Base-by-base conservation (phyloP, 2,329 filamentous ascomycete species). In the Claviceps humidiphila region DNA sequence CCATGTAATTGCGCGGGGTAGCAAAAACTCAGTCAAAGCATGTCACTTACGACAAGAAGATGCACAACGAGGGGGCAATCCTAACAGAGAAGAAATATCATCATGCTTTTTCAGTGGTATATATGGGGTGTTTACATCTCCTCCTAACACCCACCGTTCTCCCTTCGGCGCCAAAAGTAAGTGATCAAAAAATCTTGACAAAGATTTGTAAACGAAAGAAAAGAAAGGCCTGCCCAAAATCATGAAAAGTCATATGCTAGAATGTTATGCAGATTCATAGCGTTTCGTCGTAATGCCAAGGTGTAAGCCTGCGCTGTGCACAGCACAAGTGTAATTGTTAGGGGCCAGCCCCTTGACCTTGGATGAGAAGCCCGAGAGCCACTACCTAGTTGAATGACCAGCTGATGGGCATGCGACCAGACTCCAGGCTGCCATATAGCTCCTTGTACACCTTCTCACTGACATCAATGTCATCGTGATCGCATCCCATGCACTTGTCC, bases 401-500 rank as follows among this genome's bases (percentile, higher is more conserved):
- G 34, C 61, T 59, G 49, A 71, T 65, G 3, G 58, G 48, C 37
- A 59, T 59, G 51, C 74, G 71, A 30, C 77, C 77, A 38, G 64
- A 60, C 22, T 58, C 67, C n/a, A 75, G 65, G 26, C 66, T 62
- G 52, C 68, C 73, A 49, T 70, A 75, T 51, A 86, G 70, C 20
- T 74, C 68, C n/a, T 60, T 57, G 67, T 82, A 85, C 55, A 76
- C 68, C 59, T 74, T 72, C 55, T 72, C 67, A 57, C 76, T 79
- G 58, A 84, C 73, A 61, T 89, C 85, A 48, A 89, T 77, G 60
- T 74, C 71, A 42, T 64, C 57, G 38, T 60, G 50, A 48, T 50
- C 61, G 66, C 87, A 93, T 59, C 83, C 82, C 68, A 78, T 77
- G 74, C 87, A 93, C 71, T 87, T 88, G 72, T 93, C 87, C 50